phyloP scores from a whole-genome alignment of 306 rosid species.

The Mimosa pudica region DNA sequence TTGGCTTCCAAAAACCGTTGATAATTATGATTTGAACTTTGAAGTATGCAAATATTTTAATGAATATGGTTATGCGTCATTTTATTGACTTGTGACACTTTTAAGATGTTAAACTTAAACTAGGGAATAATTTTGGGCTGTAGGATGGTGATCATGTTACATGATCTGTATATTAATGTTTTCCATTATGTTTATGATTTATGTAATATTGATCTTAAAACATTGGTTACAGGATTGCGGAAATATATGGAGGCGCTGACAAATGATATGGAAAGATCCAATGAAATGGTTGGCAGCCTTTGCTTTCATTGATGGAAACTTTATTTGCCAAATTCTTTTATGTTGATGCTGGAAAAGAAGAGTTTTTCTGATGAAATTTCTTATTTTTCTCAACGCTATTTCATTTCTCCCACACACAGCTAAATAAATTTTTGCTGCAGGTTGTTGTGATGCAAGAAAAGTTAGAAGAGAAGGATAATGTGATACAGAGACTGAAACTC shows the following conservation, averaged over 20 bases:
- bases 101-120: constrained; percentile 14
- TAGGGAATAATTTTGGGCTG: not conserved
- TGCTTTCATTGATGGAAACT: not conserved
- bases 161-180: not conserved
- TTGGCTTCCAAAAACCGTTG: not conserved
- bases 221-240: constrained; percentile 61
- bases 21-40: constrained; percentile 14
- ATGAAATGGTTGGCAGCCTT: constrained; percentile 67
- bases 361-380: not conserved
- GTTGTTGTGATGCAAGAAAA: constrained; percentile 45
- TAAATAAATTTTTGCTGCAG: constrained; percentile 30
- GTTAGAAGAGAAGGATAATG: constrained; percentile 41
- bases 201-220: constrained; percentile 29
- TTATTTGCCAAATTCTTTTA: not conserved
- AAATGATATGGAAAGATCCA: constrained; percentile 92
- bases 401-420: not conserved
- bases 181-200: constrained; percentile 23
- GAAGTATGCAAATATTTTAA: not conserved
- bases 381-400: not conserved
- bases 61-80: not conserved
- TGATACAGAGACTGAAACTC: constrained; percentile 51
- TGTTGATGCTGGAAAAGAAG: not conserved
- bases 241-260: constrained; percentile 80
- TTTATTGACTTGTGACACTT: constrained; percentile 11
- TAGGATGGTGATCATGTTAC: constrained; percentile 1